Evolutionary conservation across 257 asterid species (phyloP).

Genomic region (Solanum neorickii): DNA sequence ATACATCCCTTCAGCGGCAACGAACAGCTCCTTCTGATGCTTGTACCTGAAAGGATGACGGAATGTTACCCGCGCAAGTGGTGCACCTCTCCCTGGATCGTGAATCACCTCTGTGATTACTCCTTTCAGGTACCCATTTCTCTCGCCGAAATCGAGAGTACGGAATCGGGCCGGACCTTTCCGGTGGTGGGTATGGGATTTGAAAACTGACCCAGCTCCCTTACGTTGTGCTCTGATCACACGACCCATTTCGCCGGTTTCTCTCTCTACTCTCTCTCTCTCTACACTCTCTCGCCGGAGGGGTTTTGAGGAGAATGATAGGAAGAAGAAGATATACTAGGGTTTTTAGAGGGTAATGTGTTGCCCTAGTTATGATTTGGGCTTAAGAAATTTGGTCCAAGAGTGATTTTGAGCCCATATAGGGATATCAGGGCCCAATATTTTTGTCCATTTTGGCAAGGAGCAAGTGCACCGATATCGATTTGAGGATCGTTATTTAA

Average conservation of each 20-base stretch:
- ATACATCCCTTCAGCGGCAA: constrained; percentile 9
- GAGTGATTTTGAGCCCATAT: neutral
- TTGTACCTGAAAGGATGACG: constrained; percentile 15
- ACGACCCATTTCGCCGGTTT: constrained; percentile 10
- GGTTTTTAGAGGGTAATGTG: neutral
- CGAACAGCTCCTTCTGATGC: constrained; percentile 15
- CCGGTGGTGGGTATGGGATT: constrained; percentile 20
- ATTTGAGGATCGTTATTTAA: neutral
- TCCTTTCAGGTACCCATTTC: constrained; percentile 18
- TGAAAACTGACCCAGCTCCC: constrained; percentile 23
- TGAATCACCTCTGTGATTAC: constrained; percentile 18
- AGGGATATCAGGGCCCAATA: neutral
- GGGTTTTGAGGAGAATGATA: neutral
- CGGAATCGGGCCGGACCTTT: constrained; percentile 23
- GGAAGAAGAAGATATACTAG: neutral
- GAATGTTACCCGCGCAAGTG: constrained; percentile 15
- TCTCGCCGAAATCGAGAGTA: constrained; percentile 18
- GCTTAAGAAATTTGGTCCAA: neutral
- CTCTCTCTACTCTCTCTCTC: neutral
- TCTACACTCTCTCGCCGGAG: neutral
- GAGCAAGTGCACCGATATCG: neutral
- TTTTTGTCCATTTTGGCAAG: neutral
- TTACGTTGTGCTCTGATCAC: constrained; percentile 23
- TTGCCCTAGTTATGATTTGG: neutral
- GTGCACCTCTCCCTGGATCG: constrained; percentile 26